These are phyloP conservation scores for Wickerhamomyces hampshirensis DNA, from an alignment of 805 yeast genomes.

Conservation along the genomic window DNA sequence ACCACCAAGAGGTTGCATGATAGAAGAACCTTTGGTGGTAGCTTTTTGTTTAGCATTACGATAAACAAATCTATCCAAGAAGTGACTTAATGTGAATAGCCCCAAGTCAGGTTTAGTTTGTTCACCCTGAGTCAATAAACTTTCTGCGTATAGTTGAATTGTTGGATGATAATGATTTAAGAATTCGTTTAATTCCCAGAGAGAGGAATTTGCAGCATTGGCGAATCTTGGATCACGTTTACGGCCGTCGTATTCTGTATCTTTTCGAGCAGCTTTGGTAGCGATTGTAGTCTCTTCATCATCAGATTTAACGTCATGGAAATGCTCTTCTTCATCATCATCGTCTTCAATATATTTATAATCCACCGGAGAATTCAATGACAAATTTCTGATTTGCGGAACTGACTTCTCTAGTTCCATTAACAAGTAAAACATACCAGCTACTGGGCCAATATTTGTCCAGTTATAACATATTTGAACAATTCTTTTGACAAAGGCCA, in stretches of 20 bases:
- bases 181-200: conserved; percentile 84
- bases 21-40: conserved; percentile 76
- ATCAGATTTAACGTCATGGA: conserved; percentile 28
- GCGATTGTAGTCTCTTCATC: conserved; percentile 18
- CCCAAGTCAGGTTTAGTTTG: conserved; percentile 84
- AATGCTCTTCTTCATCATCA: conserved; percentile 36
- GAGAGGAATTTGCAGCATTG: conserved; percentile 72
- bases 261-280: conserved; percentile 9
- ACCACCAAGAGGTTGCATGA: conserved; percentile 97
- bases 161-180: conserved; percentile 89
- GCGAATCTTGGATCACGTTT: conserved; percentile 92
- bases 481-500: conserved; percentile 88
- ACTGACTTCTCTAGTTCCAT: conserved; percentile 58
- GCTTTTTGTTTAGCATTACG: conserved; percentile 82
- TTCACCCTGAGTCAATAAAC: conserved; percentile 42
- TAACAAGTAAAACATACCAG: conserved; percentile 77
- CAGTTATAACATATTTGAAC: conserved; percentile 81
- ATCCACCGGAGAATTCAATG: conserved; percentile 49
- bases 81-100: conserved; percentile 79
- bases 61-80: conserved; percentile 93
- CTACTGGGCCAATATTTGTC: conserved; percentile 81
- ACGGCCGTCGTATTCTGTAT: conserved; percentile 62
- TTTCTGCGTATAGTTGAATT: conserved; percentile 71
- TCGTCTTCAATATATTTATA: conserved; percentile 44
- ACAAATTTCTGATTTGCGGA: conserved; percentile 65